These are phyloP conservation scores for Psidium friedrichsthalianum DNA, from an alignment of 345 rosid species.

Conservation along the genomic window DNA sequence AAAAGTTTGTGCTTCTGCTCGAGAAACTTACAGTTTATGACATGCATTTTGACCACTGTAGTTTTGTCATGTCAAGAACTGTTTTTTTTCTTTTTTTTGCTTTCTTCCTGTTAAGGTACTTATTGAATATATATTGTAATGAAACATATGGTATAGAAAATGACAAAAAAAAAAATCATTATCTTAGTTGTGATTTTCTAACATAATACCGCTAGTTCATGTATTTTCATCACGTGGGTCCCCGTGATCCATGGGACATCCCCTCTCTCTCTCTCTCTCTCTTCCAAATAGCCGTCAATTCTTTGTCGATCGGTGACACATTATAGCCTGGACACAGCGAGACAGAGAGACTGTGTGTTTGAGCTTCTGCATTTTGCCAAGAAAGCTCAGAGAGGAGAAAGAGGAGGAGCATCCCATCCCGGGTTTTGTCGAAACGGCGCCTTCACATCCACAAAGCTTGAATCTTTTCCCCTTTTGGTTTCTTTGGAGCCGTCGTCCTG, in stretches of 20 bases:
- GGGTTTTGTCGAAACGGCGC: neutral
- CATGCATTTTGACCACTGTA: neutral
- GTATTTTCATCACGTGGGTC: neutral
- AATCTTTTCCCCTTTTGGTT: neutral
- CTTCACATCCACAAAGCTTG: neutral
- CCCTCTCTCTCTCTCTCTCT: neutral
- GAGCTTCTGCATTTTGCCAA: neutral
- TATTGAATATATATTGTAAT: too few relatives aligned
- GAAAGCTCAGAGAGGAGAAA: neutral
- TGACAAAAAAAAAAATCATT: neutral
- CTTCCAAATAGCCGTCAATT: neutral
- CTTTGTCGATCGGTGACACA: neutral
- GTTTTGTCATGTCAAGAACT: neutral
- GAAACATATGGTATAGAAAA: neutral
- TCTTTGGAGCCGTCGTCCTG: neutral
- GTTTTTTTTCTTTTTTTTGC: too few relatives aligned
- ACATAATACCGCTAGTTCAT: too few relatives aligned
- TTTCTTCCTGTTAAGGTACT: too few relatives aligned
- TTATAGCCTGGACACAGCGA: neutral
- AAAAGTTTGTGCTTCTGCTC: neutral
- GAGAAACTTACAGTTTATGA: neutral
- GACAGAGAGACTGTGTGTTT: neutral
- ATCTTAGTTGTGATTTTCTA: neutral
- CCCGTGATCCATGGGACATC: neutral
- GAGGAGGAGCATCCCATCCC: neutral